Conservation (phyloP, 352 stramenopile species). For the Pythium periplocum region DNA sequence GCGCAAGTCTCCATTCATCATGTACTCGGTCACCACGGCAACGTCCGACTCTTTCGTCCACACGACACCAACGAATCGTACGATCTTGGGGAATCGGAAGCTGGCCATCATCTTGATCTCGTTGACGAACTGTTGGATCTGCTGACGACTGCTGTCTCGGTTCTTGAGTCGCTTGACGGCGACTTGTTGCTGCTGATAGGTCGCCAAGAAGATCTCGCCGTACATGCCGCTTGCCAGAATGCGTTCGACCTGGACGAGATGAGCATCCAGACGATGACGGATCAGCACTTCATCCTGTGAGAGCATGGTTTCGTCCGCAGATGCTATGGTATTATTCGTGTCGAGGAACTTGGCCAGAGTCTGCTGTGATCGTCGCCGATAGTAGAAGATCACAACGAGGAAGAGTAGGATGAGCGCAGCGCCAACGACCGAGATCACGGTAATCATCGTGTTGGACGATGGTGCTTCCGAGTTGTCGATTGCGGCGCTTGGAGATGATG, state of each 20-base stretch:
- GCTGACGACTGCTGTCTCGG: not conserved
- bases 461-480: not conserved
- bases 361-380: not conserved
- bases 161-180: not conserved
- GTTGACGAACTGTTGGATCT: slow-evolving; percentile 69
- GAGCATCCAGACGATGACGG: not conserved
- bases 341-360: not conserved
- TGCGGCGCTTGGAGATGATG: too few species aligned
- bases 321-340: not conserved
- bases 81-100: slow-evolving; percentile 61
- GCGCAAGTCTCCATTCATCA: slow-evolving; percentile 63
- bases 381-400: not conserved
- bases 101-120: slow-evolving; percentile 69
- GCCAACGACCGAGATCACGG: not conserved
- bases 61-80: slow-evolving; percentile 50
- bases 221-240: not conserved
- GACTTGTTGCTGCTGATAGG: not conserved
- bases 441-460: not conserved
- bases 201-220: not conserved
- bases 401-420: not conserved
- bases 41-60: slow-evolving; percentile 64
- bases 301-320: not conserved
- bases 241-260: not conserved
- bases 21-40: slow-evolving; percentile 68
- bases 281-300: not conserved